Evolutionary conservation across 1,284 basidiomycete genomes (phyloP), one percentile per base, ranked within the genome.

Genomic region (Malassezia furfur): DNA sequence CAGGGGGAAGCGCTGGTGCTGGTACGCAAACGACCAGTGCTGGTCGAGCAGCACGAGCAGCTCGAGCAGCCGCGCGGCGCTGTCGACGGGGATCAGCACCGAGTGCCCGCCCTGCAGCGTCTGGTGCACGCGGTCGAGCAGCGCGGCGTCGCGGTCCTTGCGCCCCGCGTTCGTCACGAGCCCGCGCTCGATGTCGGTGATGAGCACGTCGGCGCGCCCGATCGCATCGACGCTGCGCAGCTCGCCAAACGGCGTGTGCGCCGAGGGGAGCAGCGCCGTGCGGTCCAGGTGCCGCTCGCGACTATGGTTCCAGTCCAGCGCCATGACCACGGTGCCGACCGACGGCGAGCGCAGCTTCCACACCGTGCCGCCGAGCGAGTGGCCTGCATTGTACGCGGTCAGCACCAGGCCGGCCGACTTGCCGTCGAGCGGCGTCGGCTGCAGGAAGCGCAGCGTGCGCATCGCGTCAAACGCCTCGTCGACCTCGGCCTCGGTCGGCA

Each of bases 301-400:
- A 80, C 91, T 91, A 75, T 99, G 94, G 74, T 98, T 98, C 79
- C 96, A 83, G 65, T 93, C 85, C 17, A 96, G 88, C 11, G 91
- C 93, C 73, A 98, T 94, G 30, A 98, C 79, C 17, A 98, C 85
- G 3, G 94, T 96, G 7, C 91, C 93, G 8, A 89, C 88, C 0
- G 90, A 91, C 1, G 94, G 91, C 1, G 91, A 96, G 36, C 94
- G 85, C 58, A 99, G 86, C 75, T 96, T 96, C 91, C 91, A 98
- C 62, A 99, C 87, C 2, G 91, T 91, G 47, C 93, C 94, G 64
- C 94, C 94, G 17, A 99, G 82, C 0, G 89, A 88, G 75, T 96
- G 91, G 0, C 94, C 94, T 11, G 91, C 88, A 62, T 88, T 87
- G 78, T 94, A 96, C 0, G 94, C 91, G 15, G 91, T 94, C 60